Evolutionary conservation across 2,329 filamentous ascomycete genomes (phyloP).

Genomic region (Tolypocladium tundrense): DNA sequence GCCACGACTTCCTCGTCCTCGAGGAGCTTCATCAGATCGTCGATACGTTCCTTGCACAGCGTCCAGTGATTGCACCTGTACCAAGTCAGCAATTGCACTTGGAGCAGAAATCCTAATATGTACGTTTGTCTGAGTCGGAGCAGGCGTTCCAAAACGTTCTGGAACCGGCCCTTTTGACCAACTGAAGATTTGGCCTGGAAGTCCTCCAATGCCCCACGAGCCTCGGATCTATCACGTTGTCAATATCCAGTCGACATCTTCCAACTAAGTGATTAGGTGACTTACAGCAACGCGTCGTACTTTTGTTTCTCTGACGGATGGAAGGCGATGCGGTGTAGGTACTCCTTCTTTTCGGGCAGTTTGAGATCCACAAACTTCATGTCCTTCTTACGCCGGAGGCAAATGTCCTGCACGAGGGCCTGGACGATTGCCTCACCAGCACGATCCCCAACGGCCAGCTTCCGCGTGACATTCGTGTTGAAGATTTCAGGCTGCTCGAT

Average conservation of each 20-base stretch:
- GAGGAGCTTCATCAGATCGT: conserved; percentile 58
- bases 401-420: conserved; percentile 69
- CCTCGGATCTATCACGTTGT: conserved; percentile 46
- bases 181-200: conserved; percentile 38
- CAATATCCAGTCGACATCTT: neutral
- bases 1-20: conserved; percentile 57
- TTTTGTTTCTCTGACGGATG: conserved; percentile 62
- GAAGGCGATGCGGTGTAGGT: conserved; percentile 65
- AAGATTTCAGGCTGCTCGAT: conserved; percentile 66
- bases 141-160: conserved; percentile 68
- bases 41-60: conserved; percentile 65
- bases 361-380: conserved; percentile 81
- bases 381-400: conserved; percentile 72
- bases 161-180: conserved; percentile 48
- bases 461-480: conserved; percentile 51
- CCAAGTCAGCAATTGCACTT: neutral
- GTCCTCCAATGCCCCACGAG: conserved; percentile 57
- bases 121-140: conserved; percentile 70
- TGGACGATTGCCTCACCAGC: conserved; percentile 58
- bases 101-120: conserved; percentile 6
- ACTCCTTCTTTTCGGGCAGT: conserved; percentile 67
- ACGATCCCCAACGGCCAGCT: conserved; percentile 46
- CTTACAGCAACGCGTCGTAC: conserved; percentile 63
- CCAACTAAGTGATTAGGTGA: conserved; percentile 2
- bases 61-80: conserved; percentile 74